These are phyloP conservation scores for Hyaloscypha hepaticicola DNA, from an alignment of 495 filamentous ascomycete genomes.

Conservation along the genomic window DNA sequence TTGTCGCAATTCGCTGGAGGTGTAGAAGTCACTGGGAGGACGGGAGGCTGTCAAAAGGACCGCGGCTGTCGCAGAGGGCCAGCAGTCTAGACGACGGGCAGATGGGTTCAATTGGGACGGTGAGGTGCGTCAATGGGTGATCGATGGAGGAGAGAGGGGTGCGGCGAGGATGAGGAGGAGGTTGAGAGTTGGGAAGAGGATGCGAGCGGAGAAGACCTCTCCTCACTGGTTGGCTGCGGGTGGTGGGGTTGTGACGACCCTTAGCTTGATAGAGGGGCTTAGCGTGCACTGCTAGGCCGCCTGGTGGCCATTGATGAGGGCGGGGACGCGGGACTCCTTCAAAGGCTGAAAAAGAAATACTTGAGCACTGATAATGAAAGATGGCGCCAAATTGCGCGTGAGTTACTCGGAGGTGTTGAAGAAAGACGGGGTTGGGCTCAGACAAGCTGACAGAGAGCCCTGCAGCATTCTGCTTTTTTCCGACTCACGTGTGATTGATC, in stretches of 20 bases:
- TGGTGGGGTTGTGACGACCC: conserved; percentile 1
- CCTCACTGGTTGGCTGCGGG: background rate
- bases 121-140: background rate
- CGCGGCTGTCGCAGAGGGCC: conserved; percentile 9
- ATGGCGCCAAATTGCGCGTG: background rate
- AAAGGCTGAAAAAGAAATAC: background rate
- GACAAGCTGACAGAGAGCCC: background rate
- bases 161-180: conserved; percentile 6
- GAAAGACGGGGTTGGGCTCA: background rate
- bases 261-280: background rate
- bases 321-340: background rate
- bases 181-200: conserved; percentile 6
- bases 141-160: background rate
- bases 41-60: conserved; percentile 12
- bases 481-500: background rate
- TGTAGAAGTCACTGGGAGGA: background rate
- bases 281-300: background rate
- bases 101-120: conserved; percentile 11
- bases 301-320: background rate
- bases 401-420: background rate
- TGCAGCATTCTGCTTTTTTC: background rate
- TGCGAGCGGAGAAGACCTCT: conserved; percentile 1
- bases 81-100: background rate
- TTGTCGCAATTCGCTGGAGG: conserved; percentile 22
- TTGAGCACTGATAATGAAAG: background rate